phyloP scores from a whole-genome alignment of 805 yeast genomes.

The Sugiyamaella lignohabitans region DNA sequence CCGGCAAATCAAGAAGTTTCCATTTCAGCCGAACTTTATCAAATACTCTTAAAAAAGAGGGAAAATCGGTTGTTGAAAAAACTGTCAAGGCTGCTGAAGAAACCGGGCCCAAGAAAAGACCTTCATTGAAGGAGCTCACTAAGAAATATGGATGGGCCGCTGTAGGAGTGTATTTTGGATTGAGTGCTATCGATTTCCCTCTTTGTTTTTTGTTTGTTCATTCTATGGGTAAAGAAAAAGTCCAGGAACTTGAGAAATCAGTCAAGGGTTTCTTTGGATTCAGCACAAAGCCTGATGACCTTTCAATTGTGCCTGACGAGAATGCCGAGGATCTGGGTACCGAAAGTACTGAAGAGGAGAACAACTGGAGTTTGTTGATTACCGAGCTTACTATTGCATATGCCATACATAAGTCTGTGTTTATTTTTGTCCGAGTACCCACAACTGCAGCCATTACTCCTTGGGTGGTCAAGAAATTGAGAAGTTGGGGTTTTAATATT shows the following conservation, averaged over 20 bases:
- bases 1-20: slow-evolving; percentile 2
- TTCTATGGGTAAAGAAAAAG: slow-evolving; percentile 76
- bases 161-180: slow-evolving; percentile 69
- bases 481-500: slow-evolving; percentile 74
- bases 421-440: slow-evolving; percentile 75
- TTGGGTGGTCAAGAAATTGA: slow-evolving; percentile 54
- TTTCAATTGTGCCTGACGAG: slow-evolving; percentile 1
- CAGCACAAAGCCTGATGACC: slow-evolving; percentile 35
- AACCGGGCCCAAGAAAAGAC: slow-evolving; percentile 5
- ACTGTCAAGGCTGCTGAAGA: not conserved
- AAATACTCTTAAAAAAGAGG: not conserved
- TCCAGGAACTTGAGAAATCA: slow-evolving; percentile 57
- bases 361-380: slow-evolving; percentile 41
- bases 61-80: not conserved
- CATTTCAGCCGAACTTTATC: not conserved
- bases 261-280: slow-evolving; percentile 58
- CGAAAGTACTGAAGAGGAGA: not conserved
- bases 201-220: slow-evolving; percentile 78
- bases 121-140: slow-evolving; percentile 49
- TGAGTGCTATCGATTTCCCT: slow-evolving; percentile 77
- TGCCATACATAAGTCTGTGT: slow-evolving; percentile 80
- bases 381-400: slow-evolving; percentile 89
- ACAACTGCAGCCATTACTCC: slow-evolving; percentile 92
- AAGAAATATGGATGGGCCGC: slow-evolving; percentile 91
- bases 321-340: slow-evolving; percentile 10